phyloP scores from a whole-genome alignment of 2,329 filamentous ascomycete genomes.

The Cryoendolithus antarcticus region DNA sequence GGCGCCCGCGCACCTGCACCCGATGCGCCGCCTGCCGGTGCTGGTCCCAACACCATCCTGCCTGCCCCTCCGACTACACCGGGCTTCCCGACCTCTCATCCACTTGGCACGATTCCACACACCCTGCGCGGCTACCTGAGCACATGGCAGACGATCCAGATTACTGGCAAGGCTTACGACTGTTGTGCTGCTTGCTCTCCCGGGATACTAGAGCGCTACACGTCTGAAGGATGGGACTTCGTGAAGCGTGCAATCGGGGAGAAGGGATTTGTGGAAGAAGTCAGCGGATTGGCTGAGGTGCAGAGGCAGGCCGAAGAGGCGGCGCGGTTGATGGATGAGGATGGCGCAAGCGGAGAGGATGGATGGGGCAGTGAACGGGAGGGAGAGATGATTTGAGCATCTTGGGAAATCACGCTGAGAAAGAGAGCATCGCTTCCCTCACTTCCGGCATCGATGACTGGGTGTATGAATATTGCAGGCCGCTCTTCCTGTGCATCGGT shows the following conservation, averaged over 20 bases:
- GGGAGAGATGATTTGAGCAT: conserved; percentile 14
- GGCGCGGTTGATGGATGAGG: conserved; percentile 41
- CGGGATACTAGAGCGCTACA: conserved; percentile 56
- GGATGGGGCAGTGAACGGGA: conserved; percentile 41
- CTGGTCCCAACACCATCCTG: conserved; percentile 13
- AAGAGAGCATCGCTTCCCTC: no score
- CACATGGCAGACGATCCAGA: conserved; percentile 60
- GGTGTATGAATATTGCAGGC: no score
- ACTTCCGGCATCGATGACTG: no score
- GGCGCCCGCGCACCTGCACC: conserved; percentile 28
- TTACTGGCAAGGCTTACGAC: conserved; percentile 64
- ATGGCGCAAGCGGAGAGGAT: conserved; percentile 27
- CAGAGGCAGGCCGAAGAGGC: conserved; percentile 37
- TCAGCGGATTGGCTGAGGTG: conserved; percentile 62
- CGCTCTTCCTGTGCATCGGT: no score
- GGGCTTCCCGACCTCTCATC: conserved; percentile 27
- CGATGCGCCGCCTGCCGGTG: conserved; percentile 10
- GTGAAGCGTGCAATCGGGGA: conserved; percentile 62
- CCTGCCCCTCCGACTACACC: conserved; percentile 23
- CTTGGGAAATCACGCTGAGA: no score
- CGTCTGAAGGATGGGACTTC: conserved; percentile 60
- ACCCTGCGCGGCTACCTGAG: conserved; percentile 68
- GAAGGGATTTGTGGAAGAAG: conserved; percentile 65
- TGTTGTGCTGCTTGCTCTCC: conserved; percentile 71
- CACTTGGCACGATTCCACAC: conserved; percentile 62